A percentile compares a stretch with the other conserved stretches of the same genome.
These are phyloP conservation scores for Rhynchospora breviuscula DNA, from an alignment of 176 grass and related monocot genomes.

Conservation along the genomic window DNA sequence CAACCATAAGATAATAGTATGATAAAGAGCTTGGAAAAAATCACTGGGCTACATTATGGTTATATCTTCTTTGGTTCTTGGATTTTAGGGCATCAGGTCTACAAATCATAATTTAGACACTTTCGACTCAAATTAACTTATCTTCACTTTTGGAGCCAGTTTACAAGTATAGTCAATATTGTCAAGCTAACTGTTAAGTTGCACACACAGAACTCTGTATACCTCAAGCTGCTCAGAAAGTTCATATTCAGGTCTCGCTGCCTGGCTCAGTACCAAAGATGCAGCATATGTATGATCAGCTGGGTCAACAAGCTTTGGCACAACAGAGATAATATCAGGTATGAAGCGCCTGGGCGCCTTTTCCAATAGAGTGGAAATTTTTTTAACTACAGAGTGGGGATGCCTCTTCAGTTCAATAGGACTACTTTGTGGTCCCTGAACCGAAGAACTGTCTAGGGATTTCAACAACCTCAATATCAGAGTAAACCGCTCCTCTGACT, in stretches of 20 bases:
- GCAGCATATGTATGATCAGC: slow-evolving; percentile 75
- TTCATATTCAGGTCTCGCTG: slow-evolving; percentile 52
- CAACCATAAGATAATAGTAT: neutral
- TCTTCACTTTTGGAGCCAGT: neutral
- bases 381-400: slow-evolving; percentile 47
- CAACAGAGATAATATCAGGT: slow-evolving; percentile 64
- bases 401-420: slow-evolving; percentile 51
- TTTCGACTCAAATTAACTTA: neutral
- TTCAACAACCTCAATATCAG: slow-evolving; percentile 83
- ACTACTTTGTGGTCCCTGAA: slow-evolving; percentile 46
- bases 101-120: neutral
- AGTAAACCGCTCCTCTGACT: slow-evolving; percentile 75
- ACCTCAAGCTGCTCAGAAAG: slow-evolving; percentile 63
- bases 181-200: neutral
- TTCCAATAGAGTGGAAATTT: slow-evolving; percentile 73
- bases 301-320: slow-evolving; percentile 82
- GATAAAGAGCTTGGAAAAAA: neutral
- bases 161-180: neutral
- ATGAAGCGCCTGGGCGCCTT: slow-evolving; percentile 83
- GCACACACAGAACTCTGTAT: slow-evolving; percentile 21
- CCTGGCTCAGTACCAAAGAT: slow-evolving; percentile 54
- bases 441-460: slow-evolving; percentile 61
- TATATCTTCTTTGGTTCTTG: neutral
- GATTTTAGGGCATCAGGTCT: neutral
- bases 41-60: neutral